Evolutionary conservation across 31 red algal genomes (phyloP).

Genomic region (Porphyra umbilicalis): DNA sequence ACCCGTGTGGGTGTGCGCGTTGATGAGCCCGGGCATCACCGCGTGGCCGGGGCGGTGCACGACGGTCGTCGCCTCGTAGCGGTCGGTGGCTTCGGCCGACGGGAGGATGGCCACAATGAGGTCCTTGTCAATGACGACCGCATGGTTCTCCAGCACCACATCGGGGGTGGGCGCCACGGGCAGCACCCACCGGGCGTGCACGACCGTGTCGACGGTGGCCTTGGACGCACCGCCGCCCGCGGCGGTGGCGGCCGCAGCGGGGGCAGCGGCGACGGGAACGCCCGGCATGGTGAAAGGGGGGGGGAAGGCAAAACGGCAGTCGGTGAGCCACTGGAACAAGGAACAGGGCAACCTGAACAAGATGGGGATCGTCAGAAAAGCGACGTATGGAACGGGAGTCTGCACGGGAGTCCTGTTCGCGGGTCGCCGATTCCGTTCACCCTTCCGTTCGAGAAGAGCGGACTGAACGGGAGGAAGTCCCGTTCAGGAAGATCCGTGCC

Average conservation of each 20-base stretch:
- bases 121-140: conserved; percentile 39
- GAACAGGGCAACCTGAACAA: too few species aligned
- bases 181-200: conserved; percentile 56
- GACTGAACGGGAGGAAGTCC: too few species aligned
- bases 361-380: too few species aligned
- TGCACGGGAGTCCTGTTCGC: too few species aligned
- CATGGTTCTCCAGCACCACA: conserved; percentile 22
- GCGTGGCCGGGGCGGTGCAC: conserved; percentile 48
- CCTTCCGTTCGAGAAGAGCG: too few species aligned
- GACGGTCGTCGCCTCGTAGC: conserved; percentile 16
- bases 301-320: too few species aligned
- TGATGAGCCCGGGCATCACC: conserved; percentile 85
- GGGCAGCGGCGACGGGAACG: background rate
- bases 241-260: background rate
- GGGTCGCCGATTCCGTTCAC: too few species aligned
- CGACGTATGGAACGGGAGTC: too few species aligned
- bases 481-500: too few species aligned
- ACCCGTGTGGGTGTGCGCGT: conserved; percentile 91
- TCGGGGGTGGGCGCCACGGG: conserved; percentile 44
- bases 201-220: conserved; percentile 16
- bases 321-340: too few species aligned
- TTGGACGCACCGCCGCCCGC: background rate
- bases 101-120: conserved; percentile 54
- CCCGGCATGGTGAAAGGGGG: background rate
- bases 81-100: conserved; percentile 10